Evolutionary conservation across 345 rosid species (phyloP), one percentile per base, ranked within the genome.

Genomic region (Xanthoceras sorbifolium): DNA sequence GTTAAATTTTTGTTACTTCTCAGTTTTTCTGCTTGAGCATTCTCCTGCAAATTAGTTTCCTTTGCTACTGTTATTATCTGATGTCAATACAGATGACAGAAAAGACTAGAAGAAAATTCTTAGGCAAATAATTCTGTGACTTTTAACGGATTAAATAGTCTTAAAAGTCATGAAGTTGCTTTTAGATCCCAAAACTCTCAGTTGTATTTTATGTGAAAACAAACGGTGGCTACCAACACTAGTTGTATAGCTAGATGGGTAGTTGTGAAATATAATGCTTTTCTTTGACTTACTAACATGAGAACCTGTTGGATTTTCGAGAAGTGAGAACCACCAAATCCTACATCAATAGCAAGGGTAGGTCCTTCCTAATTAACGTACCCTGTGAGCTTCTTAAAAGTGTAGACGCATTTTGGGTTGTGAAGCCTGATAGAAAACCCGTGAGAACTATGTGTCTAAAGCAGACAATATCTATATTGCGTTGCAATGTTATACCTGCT

Each of bases 1-100:
- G 99, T 89, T 77, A n/a, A 72, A 72, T 26, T 61, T 12, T 28
- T 29, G 9, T 18, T 57, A 2, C 23, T 22, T 22, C 6, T 17
- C 17, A 4, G 48, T 17, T 31, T 10, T 26, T 44, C 17, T 42
- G 61, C 64, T 1, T 5, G 28, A 5, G 3, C 28, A 22, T n/a
- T 57, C 28, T 57, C 28, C 25, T 20, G 25, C 62, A 57, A 57
- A 15, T 17, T 50, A 15, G 55, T 50, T 17, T 50, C 55, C n/a
- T 17, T n/a, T 50, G n/a, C 55, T 50, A 17, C n/a, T 59, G 29
- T 9, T 0, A 50, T 48, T 57, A 44, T 71, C 7, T 34, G 48
- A 71, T 34, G 48, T 34, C 12, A 54, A 20, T 44, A 12, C 29
- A 1, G 32, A 22, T 44, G 48, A n/a, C 22, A 12, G 26, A 34